A percentile compares a stretch with the other conserved stretches of the same genome.
Evolutionary conservation across 305 asterid genomes (phyloP).

Genomic region (Fraxinus latifolia): DNA sequence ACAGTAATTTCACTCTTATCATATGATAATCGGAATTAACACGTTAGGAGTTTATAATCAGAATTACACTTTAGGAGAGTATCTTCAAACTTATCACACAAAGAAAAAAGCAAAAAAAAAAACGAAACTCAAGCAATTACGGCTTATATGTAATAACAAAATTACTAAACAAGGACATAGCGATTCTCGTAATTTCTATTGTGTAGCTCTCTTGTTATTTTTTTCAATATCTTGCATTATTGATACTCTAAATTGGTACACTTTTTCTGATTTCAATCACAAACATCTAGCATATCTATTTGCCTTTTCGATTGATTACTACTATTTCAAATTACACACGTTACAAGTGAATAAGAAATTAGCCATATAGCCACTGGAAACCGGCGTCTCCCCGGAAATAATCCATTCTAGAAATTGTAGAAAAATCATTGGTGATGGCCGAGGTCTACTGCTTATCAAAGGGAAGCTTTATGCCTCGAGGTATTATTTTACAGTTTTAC

Average conservation of each 20-base stretch:
- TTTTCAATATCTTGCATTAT: background rate
- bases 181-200: background rate
- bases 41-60: background rate
- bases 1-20: background rate
- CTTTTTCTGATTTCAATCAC: background rate
- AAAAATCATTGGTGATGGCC: background rate
- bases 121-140: background rate
- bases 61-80: background rate
- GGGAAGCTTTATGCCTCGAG: background rate
- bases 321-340: background rate
- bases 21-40: background rate
- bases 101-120: background rate
- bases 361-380: background rate
- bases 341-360: background rate
- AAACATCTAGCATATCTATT: background rate
- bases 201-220: background rate
- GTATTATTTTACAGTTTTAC: background rate
- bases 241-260: background rate
- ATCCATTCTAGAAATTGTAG: background rate
- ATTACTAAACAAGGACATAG: background rate
- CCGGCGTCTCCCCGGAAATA: no score
- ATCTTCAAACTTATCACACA: background rate
- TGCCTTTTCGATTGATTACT: background rate
- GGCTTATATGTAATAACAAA: background rate
- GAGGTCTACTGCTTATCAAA: background rate